Conservation (phyloP, 176 grass and related monocot species). For the Ampelocalamus luodianensis region DNA sequence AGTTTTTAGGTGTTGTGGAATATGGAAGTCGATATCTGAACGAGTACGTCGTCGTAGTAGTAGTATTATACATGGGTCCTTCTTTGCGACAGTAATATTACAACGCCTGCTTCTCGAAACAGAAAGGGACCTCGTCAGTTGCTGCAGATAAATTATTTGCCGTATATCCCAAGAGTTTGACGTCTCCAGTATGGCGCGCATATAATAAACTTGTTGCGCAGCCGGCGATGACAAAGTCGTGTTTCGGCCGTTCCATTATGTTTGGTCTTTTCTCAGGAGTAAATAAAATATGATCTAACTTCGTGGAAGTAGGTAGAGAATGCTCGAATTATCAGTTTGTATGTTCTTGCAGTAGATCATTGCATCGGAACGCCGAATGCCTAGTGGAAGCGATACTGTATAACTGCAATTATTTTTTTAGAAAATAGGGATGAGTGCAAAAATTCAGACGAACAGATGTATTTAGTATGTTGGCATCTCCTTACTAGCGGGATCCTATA, state of each 20-base stretch:
- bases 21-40: not conserved
- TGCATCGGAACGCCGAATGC: not conserved
- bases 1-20: not conserved
- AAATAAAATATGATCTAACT: not conserved
- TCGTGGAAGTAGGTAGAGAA: not conserved
- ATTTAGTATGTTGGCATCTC: not conserved
- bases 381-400: not conserved
- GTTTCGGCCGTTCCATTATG: not conserved
- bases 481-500: no score
- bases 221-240: not conserved
- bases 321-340: not conserved
- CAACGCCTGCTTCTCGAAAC: not conserved
- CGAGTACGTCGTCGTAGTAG: not conserved
- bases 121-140: constrained; percentile 18
- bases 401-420: not conserved
- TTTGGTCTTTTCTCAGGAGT: not conserved
- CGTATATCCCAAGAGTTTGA: not conserved
- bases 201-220: not conserved
- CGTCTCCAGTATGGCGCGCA: not conserved
- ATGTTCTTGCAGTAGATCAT: not conserved
- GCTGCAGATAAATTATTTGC: not conserved
- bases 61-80: not conserved
- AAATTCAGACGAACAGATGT: not conserved
- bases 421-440: not conserved
- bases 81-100: not conserved